These are phyloP conservation scores for Pilasporangium apinafurcum DNA, from an alignment of 352 stramenopile species.

Conservation along the genomic window DNA sequence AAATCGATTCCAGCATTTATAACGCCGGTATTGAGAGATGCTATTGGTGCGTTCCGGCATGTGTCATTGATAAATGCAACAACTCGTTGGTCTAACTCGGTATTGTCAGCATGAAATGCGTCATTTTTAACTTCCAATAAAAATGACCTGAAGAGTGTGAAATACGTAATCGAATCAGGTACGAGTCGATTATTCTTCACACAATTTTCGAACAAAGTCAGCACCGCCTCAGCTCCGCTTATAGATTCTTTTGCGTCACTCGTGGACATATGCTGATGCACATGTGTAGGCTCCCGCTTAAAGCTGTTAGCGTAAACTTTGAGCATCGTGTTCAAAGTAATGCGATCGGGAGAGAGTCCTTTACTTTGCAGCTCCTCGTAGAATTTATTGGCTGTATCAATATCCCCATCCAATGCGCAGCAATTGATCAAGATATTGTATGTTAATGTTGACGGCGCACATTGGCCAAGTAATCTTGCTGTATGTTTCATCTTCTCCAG, in stretches of 20 bases:
- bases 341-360: slow-evolving; percentile 16
- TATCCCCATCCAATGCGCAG: slow-evolving; percentile 22
- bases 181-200: slow-evolving; percentile 7
- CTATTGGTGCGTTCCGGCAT: slow-evolving; percentile 27
- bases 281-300: not conserved
- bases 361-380: slow-evolving; percentile 28
- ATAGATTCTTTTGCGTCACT: slow-evolving; percentile 2
- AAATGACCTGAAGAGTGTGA: slow-evolving; percentile 48
- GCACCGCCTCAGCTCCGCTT: slow-evolving; percentile 23
- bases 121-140: slow-evolving; percentile 29
- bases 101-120: slow-evolving; percentile 10
- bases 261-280: not conserved
- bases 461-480: not conserved
- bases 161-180: slow-evolving; percentile 28
- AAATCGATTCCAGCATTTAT: slow-evolving; percentile 68
- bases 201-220: slow-evolving; percentile 9
- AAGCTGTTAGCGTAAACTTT: slow-evolving; percentile 22
- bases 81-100: slow-evolving; percentile 12
- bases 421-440: slow-evolving; percentile 50
- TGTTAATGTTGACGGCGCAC: not conserved
- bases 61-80: slow-evolving; percentile 30
- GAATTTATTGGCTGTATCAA: slow-evolving; percentile 19
- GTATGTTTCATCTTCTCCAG: slow-evolving; percentile 24
- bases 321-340: slow-evolving; percentile 52
- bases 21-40: slow-evolving; percentile 35